phyloP scores from a whole-genome alignment of 208 protist genomes.

The Trypanosoma avium region DNA sequence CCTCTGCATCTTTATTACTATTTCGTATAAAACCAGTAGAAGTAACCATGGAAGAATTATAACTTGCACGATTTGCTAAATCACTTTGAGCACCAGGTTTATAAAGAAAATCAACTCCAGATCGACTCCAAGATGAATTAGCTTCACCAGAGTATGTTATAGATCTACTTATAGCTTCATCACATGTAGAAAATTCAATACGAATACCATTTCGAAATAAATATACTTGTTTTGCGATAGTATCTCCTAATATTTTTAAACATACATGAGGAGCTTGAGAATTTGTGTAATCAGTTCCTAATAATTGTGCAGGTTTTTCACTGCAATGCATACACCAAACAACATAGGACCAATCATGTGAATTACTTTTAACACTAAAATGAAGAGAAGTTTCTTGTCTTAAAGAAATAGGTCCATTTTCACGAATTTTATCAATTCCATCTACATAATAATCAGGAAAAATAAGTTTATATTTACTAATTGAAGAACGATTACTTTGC shows the following conservation, averaged over 20 bases:
- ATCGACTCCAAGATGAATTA: neutral
- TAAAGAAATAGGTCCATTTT: neutral
- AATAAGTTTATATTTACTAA: slow-evolving; percentile 14
- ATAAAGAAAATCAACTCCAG: neutral
- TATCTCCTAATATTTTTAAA: slow-evolving; percentile 7
- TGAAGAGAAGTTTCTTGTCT: neutral
- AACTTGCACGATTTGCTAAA: neutral
- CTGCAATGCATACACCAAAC: slow-evolving; percentile 20
- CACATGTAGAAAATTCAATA: neutral
- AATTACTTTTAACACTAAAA: neutral
- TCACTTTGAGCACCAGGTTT: neutral
- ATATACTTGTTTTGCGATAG: slow-evolving; percentile 1
- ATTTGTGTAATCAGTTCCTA: neutral
- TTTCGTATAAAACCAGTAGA: neutral
- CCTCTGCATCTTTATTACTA: neutral
- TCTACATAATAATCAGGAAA: slow-evolving; percentile 9
- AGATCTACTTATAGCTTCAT: neutral
- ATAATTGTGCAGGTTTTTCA: neutral
- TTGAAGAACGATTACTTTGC: slow-evolving; percentile 8
- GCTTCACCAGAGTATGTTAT: neutral
- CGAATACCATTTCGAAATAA: slow-evolving; percentile 8
- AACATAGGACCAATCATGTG: slow-evolving; percentile 5
- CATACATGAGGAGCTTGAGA: neutral
- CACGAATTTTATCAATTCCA: neutral
- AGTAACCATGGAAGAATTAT: neutral